Evolutionary conservation across 129 eudicot genomes (phyloP).

Genomic region (Flaveria ramosissima): DNA sequence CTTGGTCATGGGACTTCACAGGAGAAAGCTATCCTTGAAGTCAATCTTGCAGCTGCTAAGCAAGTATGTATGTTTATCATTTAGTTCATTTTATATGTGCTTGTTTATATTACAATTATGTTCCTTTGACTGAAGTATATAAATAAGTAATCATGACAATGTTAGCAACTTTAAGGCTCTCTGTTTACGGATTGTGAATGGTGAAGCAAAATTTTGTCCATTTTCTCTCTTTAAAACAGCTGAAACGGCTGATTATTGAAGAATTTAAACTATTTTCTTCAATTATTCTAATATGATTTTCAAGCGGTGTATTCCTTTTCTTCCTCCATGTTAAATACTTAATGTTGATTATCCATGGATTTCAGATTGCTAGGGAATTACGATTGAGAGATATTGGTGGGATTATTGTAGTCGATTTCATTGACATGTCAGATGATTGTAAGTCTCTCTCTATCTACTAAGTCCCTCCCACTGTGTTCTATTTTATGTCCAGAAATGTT

Average conservation of each 20-base stretch:
- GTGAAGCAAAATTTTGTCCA: neutral
- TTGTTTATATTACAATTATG: neutral
- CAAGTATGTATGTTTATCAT: slow-evolving; percentile 58
- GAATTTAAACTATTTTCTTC: neutral
- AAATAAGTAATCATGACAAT: slow-evolving; percentile 7
- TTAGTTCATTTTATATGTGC: neutral
- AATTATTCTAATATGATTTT: slow-evolving; percentile 18
- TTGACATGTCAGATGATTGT: slow-evolving; percentile 89
- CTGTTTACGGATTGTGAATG: neutral
- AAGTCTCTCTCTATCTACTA: slow-evolving; percentile 36
- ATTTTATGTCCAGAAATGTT: neutral
- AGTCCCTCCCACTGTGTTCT: neutral
- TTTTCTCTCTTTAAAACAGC: neutral
- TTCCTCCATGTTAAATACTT: neutral
- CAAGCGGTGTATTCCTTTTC: neutral
- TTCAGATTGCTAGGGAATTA: slow-evolving; percentile 94
- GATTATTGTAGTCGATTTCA: slow-evolving; percentile 90
- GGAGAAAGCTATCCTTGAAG: slow-evolving; percentile 92
- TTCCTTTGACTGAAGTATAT: neutral
- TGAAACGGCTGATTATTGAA: neutral
- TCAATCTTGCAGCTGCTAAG: slow-evolving; percentile 97
- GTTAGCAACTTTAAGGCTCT: slow-evolving; percentile 2
- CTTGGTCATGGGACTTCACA: slow-evolving; percentile 97
- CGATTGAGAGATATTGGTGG: slow-evolving; percentile 96
- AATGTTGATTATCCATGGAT: slow-evolving; percentile 17